Base-by-base conservation (phyloP, 202 grass and related monocot species). In the Alloteropsis angusta region DNA sequence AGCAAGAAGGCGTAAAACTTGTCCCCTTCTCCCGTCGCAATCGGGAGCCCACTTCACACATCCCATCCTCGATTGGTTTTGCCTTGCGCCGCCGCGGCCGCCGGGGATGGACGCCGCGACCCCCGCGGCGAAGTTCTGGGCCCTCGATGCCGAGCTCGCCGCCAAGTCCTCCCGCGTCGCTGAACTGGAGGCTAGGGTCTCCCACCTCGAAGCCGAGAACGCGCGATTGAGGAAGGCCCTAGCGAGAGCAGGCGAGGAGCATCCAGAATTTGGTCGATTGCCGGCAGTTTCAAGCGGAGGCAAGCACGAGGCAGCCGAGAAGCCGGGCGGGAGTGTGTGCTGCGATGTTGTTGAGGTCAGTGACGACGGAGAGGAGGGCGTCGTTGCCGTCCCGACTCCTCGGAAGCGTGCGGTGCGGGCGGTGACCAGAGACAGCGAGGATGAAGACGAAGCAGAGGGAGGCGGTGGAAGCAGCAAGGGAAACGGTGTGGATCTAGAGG, bases 131-230 rank as follows among this genome's bases (percentile, higher is more conserved):
- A 78, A 25, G 68, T 7, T 72, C 52, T 9, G 67, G 4, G 39
- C 62, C 36, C 82, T 93, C 19, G 49, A 84, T 35, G 76, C 63
- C 8, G 88, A 86, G 38, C 41, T 88, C 34, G 65, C 50, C 3
- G 68, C 80, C 41, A 86, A 74, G 16, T 54, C 46, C 3, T 69
- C 84, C 53, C 79, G 84, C 14, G 64, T 90, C 37, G 70, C 75
- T 7, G 84, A 88, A 23, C 72, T 86, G 23, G 79, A 91, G 74
- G 81, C 67, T 1, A 71, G 75, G 71, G 58, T 91, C 8, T 81
- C 62, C 2, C 32, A 43, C 28, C 86, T 92, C 34, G 82, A 90
- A 46, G 7, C 57, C 36, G 91, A 93, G 68, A 83, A 78, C 82
- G 49, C 66, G 43, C 19, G 55, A 4, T 26, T 75, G 81, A 76